phyloP scores from a whole-genome alignment of 345 rosid genomes.

The Iberis pinnata region DNA sequence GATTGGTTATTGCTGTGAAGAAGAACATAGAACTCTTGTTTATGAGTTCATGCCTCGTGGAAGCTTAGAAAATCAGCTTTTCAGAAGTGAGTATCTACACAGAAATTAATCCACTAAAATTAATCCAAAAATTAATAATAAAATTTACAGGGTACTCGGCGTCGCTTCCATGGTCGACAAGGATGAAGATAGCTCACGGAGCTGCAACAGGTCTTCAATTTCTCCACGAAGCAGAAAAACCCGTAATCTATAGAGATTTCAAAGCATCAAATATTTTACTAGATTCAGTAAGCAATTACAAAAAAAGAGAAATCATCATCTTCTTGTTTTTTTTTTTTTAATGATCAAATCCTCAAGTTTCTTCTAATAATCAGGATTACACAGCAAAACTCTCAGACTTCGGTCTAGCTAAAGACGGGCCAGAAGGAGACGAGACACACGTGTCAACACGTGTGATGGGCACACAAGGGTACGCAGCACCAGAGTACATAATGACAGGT shows the following conservation, averaged over 20 bases:
- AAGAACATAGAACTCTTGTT: slow-evolving; percentile 69
- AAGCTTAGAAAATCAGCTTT: slow-evolving; percentile 84
- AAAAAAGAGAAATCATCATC: too few species aligned
- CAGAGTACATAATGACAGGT: slow-evolving; percentile 92
- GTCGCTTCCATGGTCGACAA: slow-evolving; percentile 75
- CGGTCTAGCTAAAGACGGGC: slow-evolving; percentile 90
- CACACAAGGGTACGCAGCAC: slow-evolving; percentile 93
- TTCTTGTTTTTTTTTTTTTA: too few species aligned
- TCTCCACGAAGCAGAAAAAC: slow-evolving; percentile 80
- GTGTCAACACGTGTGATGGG: slow-evolving; percentile 93
- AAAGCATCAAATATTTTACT: slow-evolving; percentile 83
- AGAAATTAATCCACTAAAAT: not conserved
- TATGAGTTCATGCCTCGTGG: slow-evolving; percentile 96
- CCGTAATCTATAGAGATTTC: slow-evolving; percentile 84
- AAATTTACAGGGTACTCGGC: slow-evolving; percentile 54
- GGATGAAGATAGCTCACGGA: slow-evolving; percentile 86
- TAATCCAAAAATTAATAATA: not conserved
- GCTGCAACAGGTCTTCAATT: slow-evolving; percentile 94
- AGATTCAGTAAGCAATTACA: slow-evolving; percentile 49
- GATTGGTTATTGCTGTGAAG: slow-evolving; percentile 87
- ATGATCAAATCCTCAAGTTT: not conserved
- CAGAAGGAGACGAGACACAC: slow-evolving; percentile 90
- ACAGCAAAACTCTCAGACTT: slow-evolving; percentile 81
- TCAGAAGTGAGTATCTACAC: slow-evolving; percentile 48
- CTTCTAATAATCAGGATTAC: slow-evolving; percentile 44